phyloP scores from a whole-genome alignment of 768 basidiomycete species.

The Boletales sp. region DNA sequence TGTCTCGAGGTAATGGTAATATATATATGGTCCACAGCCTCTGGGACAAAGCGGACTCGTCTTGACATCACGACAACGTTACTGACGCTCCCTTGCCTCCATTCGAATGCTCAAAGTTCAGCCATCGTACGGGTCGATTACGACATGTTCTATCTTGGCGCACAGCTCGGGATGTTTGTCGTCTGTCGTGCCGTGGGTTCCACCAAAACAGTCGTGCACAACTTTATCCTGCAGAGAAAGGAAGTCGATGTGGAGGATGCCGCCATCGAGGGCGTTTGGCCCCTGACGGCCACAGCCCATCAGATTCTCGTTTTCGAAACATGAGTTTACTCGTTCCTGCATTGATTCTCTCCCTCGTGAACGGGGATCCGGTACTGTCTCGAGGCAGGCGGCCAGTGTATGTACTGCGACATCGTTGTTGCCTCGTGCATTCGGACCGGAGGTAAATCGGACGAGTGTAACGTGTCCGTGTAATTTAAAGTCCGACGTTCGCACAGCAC shows the following conservation, averaged over 20 bases:
- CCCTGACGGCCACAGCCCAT: constrained; percentile 26
- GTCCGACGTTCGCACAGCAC: constrained; percentile 26
- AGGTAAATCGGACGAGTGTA: not conserved
- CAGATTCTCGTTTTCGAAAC: constrained; percentile 30
- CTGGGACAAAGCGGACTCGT: constrained; percentile 18
- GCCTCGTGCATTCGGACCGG: not conserved
- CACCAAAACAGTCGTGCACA: constrained; percentile 23
- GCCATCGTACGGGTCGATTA: constrained; percentile 18
- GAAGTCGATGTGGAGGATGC: constrained; percentile 29
- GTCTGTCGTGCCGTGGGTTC: constrained; percentile 18
- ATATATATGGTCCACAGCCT: constrained; percentile 10
- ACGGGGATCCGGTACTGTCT: not conserved
- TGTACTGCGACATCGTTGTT: not conserved
- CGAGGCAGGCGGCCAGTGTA: not conserved
- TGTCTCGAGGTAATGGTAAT: not conserved
- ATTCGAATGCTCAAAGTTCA: constrained; percentile 8
- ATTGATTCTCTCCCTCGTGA: not conserved
- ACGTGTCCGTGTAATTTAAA: constrained; percentile 24
- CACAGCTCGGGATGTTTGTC: constrained; percentile 24
- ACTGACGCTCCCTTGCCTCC: constrained; percentile 24
- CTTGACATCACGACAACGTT: constrained; percentile 27
- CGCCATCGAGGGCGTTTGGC: constrained; percentile 27
- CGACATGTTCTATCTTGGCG: constrained; percentile 31
- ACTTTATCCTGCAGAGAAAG: constrained; percentile 29
- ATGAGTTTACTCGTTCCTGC: constrained; percentile 1